Evolutionary conservation across 176 grass and related monocot genomes (phyloP), one percentile per base, ranked within the genome.

Genomic region (Tillandsia fasciculata): DNA sequence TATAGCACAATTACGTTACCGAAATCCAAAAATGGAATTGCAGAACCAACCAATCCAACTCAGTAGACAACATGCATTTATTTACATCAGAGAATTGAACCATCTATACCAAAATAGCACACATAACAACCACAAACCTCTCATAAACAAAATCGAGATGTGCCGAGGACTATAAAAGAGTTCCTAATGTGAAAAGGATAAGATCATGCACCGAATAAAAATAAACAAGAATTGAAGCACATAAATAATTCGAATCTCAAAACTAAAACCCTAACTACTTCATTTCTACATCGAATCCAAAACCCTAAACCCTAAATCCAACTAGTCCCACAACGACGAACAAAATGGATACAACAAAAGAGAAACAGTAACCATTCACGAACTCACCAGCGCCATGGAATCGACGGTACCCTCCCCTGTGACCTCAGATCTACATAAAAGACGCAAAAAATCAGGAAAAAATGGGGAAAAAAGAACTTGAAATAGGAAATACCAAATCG

Each of bases 371-470:
- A 52, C 18, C 49, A 77, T n/a, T 11, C 47, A 26, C 7, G 10
- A 70, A 78, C 76, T 71, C 18, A 78, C 77, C 69, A 79, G 54
- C 61, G 58, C 77, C 77, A 79, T 79, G 66, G 51, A 2, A 72
- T 72, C 23, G 69, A 72, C 2, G 68, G 12, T 64, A 71, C 52
- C 54, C 64, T 49, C 15, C 9, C 69, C 50, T 53, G 42, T 12
- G 48, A 64, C 72, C 68, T 79, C 68, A 79, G 68, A 79, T 79
- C 77, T 79, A 26, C 22, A 76, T 52, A 67, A 28, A 67, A 28
- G 9, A 11, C 2, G 24, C 14, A 26, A 12, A 74, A 54, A 74
- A 68, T 10, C 12, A 68, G 15, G 63, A 73, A 27, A 74, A 26
- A 63, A 74, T 20, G 17, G 42, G 13, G 10, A 70, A 52, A 12